phyloP scores from a whole-genome alignment of 768 basidiomycete species.

The Pleurotus salmoneostramineus region DNA sequence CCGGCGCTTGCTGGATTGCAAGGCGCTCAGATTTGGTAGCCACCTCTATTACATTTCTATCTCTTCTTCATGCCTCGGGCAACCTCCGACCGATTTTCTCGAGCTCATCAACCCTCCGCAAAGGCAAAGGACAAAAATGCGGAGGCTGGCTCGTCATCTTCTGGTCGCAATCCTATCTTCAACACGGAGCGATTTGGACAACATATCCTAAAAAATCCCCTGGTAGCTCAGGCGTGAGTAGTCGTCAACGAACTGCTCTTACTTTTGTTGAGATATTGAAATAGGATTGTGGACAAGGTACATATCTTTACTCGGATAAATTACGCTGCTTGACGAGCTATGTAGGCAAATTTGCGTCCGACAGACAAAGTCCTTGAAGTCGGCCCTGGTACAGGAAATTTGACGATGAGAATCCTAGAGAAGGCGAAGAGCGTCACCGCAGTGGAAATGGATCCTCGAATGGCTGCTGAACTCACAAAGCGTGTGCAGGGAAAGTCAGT shows the following conservation, averaged over 20 bases:
- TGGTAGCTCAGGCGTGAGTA: slow-evolving; percentile 4
- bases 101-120: slow-evolving; percentile 61
- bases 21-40: neutral
- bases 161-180: slow-evolving; percentile 82
- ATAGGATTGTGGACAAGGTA: slow-evolving; percentile 63
- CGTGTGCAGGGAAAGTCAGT: slow-evolving; percentile 97
- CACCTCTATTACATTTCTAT: neutral
- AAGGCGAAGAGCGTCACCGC: slow-evolving; percentile 91
- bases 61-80: slow-evolving; percentile 66
- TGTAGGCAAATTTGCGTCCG: slow-evolving; percentile 83
- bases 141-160: slow-evolving; percentile 34
- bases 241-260: slow-evolving; percentile 11
- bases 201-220: slow-evolving; percentile 90
- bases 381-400: slow-evolving; percentile 95
- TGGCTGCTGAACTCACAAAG: slow-evolving; percentile 97
- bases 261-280: slow-evolving; percentile 1
- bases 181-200: slow-evolving; percentile 96
- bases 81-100: slow-evolving; percentile 68
- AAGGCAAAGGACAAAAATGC: slow-evolving; percentile 48
- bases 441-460: slow-evolving; percentile 97
- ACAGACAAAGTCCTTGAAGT: slow-evolving; percentile 97
- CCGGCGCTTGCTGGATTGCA: neutral
- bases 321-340: neutral
- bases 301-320: neutral
- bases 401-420: slow-evolving; percentile 91